phyloP scores from a whole-genome alignment of 495 filamentous ascomycete species.

The Xylaria acuta region DNA sequence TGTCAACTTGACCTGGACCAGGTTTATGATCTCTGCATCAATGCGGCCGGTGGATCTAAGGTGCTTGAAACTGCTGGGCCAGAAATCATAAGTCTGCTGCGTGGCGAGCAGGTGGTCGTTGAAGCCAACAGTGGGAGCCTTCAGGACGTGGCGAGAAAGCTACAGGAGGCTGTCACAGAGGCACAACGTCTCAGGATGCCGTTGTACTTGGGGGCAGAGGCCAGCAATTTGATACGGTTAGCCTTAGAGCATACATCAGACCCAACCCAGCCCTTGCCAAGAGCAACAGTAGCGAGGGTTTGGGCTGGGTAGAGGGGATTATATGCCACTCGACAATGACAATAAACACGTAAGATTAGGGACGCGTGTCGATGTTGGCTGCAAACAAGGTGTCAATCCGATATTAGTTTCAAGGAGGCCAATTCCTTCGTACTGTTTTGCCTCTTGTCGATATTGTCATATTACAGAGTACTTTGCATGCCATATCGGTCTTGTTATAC shows the following conservation, averaged over 20 bases:
- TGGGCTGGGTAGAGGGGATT: slow-evolving; percentile 39
- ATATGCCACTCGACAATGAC: background rate
- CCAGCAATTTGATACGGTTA: slow-evolving; percentile 44
- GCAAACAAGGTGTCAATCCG: background rate
- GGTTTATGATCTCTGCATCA: slow-evolving; percentile 69
- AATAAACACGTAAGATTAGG: background rate
- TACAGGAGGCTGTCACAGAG: slow-evolving; percentile 58
- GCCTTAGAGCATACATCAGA: slow-evolving; percentile 32
- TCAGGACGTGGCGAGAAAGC: slow-evolving; percentile 53
- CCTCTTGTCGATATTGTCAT: background rate
- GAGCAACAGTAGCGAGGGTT: slow-evolving; percentile 43
- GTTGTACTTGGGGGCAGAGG: slow-evolving; percentile 48
- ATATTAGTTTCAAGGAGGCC: background rate
- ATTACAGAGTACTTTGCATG: slow-evolving; percentile 10
- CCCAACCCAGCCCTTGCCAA: slow-evolving; percentile 34
- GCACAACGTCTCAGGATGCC: slow-evolving; percentile 54
- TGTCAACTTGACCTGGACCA: slow-evolving; percentile 69
- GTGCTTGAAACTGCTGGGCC: slow-evolving; percentile 64
- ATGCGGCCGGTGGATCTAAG: slow-evolving; percentile 72
- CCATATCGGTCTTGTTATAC: slow-evolving; percentile 12
- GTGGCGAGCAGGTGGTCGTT: slow-evolving; percentile 33
- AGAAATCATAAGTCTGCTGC: slow-evolving; percentile 57
- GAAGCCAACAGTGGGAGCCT: slow-evolving; percentile 33
- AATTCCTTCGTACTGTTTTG: background rate
- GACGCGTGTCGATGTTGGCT: background rate